Conservation (phyloP, 1,284 basidiomycete genomes). For the Phylloporus sp. region DNA sequence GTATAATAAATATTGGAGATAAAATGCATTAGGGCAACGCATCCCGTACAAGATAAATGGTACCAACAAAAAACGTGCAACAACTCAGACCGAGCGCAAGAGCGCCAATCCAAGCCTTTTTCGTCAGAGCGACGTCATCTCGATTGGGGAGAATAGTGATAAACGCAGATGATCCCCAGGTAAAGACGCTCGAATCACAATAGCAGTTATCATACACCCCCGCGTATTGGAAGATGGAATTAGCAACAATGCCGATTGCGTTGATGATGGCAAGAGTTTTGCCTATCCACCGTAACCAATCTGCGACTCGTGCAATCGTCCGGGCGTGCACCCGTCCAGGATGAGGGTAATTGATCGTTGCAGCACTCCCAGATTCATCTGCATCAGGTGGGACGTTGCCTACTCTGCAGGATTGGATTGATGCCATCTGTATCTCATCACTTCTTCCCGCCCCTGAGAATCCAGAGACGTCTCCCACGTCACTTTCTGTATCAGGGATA, state of each 20-base stretch:
- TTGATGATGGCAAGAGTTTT: slow-evolving; percentile 31
- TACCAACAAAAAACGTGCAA: slow-evolving; percentile 21
- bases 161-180: slow-evolving; percentile 18
- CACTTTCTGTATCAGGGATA: slow-evolving; percentile 3
- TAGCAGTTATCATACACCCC: slow-evolving; percentile 28
- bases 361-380: background rate
- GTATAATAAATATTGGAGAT: background rate
- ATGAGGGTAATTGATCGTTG: background rate
- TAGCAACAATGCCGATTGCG: slow-evolving; percentile 21
- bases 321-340: background rate
- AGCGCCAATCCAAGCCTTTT: slow-evolving; percentile 24
- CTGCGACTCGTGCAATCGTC: slow-evolving; percentile 3
- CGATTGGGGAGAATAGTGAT: slow-evolving; percentile 6
- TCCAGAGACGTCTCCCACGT: background rate
- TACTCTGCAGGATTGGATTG: background rate
- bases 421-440: background rate
- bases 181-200: slow-evolving; percentile 25
- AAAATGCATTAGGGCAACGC: slow-evolving; percentile 8
- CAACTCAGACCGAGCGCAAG: slow-evolving; percentile 16
- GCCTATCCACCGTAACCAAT: slow-evolving; percentile 27
- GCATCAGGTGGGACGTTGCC: background rate
- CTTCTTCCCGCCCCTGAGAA: too few species aligned
- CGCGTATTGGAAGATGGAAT: slow-evolving; percentile 27
- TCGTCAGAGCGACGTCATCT: slow-evolving; percentile 9
- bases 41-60: slow-evolving; percentile 27